phyloP scores from a whole-genome alignment of 805 yeast species.

The Suhomyces xylopsoci region DNA sequence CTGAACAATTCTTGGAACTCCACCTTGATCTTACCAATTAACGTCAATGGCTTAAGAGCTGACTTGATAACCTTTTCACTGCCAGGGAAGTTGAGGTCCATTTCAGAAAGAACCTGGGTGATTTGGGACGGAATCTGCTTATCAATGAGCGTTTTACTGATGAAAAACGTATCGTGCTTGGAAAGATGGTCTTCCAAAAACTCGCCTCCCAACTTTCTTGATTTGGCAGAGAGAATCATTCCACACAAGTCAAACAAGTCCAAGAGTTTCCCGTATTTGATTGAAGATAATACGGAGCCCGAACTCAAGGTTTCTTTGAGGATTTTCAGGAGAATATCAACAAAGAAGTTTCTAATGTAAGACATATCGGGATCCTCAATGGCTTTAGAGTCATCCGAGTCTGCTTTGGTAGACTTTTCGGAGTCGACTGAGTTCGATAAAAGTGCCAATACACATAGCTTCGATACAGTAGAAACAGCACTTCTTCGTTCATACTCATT shows the following conservation, averaged over 20 bases:
- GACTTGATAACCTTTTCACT: constrained; percentile 57
- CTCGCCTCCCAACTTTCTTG: constrained; percentile 41
- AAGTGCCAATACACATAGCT: constrained; percentile 58
- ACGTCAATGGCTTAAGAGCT: constrained; percentile 56
- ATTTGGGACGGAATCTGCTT: constrained; percentile 57
- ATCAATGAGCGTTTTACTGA: constrained; percentile 67
- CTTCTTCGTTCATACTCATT: constrained; percentile 47
- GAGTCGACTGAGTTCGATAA: constrained; percentile 50
- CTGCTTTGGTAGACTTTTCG: constrained; percentile 31
- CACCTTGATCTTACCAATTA: constrained; percentile 54
- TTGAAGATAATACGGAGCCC: constrained; percentile 25
- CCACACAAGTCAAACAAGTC: constrained; percentile 52
- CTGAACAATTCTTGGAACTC: constrained; percentile 58
- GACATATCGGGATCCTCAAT: constrained; percentile 64
- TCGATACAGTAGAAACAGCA: constrained; percentile 60
- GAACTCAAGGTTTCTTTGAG: constrained; percentile 46
- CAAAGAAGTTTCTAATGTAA: constrained; percentile 68
- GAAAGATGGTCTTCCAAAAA: constrained; percentile 46
- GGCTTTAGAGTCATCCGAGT: constrained; percentile 6
- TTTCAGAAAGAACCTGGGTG: constrained; percentile 55
- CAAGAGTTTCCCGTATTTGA: constrained; percentile 54
- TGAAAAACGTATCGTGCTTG: constrained; percentile 58
- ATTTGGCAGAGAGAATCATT: constrained; percentile 41
- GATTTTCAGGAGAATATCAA: constrained; percentile 63
- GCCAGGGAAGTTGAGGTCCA: constrained; percentile 74